These are phyloP conservation scores for Tarenaya hassleriana DNA, from an alignment of 345 rosid genomes.

Conservation along the genomic window DNA sequence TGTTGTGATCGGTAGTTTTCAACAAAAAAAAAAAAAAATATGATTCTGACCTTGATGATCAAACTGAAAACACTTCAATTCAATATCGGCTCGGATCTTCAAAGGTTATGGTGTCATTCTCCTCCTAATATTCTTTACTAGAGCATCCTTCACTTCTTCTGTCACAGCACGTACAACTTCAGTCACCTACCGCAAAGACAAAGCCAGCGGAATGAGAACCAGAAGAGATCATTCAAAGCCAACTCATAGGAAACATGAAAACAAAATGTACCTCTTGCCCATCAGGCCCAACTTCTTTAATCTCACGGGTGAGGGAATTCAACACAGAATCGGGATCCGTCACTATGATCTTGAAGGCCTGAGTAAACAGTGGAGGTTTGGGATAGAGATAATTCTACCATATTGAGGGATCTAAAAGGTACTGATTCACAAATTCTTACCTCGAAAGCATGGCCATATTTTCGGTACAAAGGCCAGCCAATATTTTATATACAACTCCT, in stretches of 20 bases:
- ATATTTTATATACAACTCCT: constrained; percentile 83
- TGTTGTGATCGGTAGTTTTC: background rate
- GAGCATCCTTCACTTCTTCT: constrained; percentile 79
- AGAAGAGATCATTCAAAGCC: constrained; percentile 4
- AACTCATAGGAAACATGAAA: constrained; percentile 4
- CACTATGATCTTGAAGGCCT: constrained; percentile 93
- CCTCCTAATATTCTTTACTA: constrained; percentile 79
- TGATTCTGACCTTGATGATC: constrained; percentile 69
- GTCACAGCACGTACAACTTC: constrained; percentile 81
- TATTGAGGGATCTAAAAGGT: background rate
- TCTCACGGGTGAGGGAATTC: constrained; percentile 69
- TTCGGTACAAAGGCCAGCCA: constrained; percentile 94
- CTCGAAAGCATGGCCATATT: constrained; percentile 96
- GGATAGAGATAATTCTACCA: background rate
- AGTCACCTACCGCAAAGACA: constrained; percentile 45
- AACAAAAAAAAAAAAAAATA: background rate
- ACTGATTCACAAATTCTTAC: constrained; percentile 32
- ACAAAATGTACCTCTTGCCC: constrained; percentile 68
- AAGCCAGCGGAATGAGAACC: constrained; percentile 3
- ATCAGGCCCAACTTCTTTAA: constrained; percentile 78
- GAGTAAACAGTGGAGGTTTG: constrained; percentile 17
- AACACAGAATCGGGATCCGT: constrained; percentile 86
- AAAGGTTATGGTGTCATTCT: constrained; percentile 97
- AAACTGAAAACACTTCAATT: constrained; percentile 95
- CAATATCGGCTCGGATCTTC: constrained; percentile 93